phyloP scores from a whole-genome alignment of 129 eudicot species.

The Flaveria brownii region DNA sequence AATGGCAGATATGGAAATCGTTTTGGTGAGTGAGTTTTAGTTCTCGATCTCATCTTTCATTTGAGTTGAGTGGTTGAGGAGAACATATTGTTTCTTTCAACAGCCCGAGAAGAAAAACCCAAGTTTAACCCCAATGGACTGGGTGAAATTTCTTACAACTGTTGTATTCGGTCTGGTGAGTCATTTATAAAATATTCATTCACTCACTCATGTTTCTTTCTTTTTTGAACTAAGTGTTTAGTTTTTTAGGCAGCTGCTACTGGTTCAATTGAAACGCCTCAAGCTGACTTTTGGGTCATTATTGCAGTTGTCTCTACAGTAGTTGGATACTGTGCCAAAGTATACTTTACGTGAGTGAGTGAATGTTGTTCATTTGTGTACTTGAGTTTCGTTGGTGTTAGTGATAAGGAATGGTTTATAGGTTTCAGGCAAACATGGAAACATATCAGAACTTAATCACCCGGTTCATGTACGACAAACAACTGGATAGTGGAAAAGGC shows the following conservation, averaged over 20 bases:
- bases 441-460: slow-evolving; percentile 84
- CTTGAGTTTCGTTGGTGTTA: neutral
- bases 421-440: slow-evolving; percentile 89
- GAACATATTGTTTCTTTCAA: neutral
- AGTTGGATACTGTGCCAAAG: slow-evolving; percentile 86
- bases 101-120: slow-evolving; percentile 98
- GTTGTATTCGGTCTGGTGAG: slow-evolving; percentile 89
- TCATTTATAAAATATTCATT: neutral
- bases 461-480: slow-evolving; percentile 95
- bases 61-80: no score
- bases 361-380: neutral
- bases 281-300: slow-evolving; percentile 89
- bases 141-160: slow-evolving; percentile 84
- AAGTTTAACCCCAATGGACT: slow-evolving; percentile 91
- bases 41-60: no score
- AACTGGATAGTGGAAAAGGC: slow-evolving; percentile 92
- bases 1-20: slow-evolving; percentile 99
- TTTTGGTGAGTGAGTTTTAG: slow-evolving; percentile 50
- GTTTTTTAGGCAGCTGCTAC: slow-evolving; percentile 65
- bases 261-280: slow-evolving; percentile 76
- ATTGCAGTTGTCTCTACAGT: slow-evolving; percentile 82
- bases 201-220: neutral
- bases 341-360: slow-evolving; percentile 75
- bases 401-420: slow-evolving; percentile 29
- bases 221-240: neutral